Evolutionary conservation across 2,329 filamentous ascomycete genomes (phyloP).

Genomic region (Aspergillus sp.): DNA sequence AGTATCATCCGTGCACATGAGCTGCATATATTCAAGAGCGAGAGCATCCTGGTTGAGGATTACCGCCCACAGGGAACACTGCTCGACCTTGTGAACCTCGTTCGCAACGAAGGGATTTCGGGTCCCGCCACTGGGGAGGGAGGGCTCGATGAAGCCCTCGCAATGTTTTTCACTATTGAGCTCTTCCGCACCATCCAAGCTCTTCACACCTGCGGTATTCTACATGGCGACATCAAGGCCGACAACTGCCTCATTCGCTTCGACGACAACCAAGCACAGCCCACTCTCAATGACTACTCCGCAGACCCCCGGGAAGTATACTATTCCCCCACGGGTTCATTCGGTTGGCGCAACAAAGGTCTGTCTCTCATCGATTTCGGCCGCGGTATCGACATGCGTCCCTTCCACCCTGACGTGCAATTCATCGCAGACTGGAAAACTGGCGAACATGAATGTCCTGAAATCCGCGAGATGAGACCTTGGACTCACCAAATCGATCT

Average conservation of each 20-base stretch:
- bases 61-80: constrained; percentile 87
- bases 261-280: constrained; percentile 48
- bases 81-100: constrained; percentile 89
- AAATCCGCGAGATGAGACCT: constrained; percentile 89
- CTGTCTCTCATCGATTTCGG: constrained; percentile 92
- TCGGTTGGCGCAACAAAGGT: constrained; percentile 79
- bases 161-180: constrained; percentile 95
- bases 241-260: constrained; percentile 94
- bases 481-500: constrained; percentile 99
- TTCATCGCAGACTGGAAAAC: constrained; percentile 98
- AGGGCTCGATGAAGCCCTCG: constrained; percentile 84
- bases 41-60: constrained; percentile 85
- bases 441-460: constrained; percentile 80
- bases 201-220: constrained; percentile 72
- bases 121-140: constrained; percentile 52
- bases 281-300: constrained; percentile 24
- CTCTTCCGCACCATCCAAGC: constrained; percentile 86
- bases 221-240: constrained; percentile 92
- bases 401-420: constrained; percentile 71
- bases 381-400: constrained; percentile 87
- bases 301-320: constrained; percentile 42
- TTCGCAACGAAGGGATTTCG: constrained; percentile 63
- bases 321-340: constrained; percentile 71
- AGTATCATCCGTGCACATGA: constrained; percentile 84
- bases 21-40: constrained; percentile 86